Conservation (phyloP, 495 filamentous ascomycete species). For the Penicillium odoratum region DNA sequence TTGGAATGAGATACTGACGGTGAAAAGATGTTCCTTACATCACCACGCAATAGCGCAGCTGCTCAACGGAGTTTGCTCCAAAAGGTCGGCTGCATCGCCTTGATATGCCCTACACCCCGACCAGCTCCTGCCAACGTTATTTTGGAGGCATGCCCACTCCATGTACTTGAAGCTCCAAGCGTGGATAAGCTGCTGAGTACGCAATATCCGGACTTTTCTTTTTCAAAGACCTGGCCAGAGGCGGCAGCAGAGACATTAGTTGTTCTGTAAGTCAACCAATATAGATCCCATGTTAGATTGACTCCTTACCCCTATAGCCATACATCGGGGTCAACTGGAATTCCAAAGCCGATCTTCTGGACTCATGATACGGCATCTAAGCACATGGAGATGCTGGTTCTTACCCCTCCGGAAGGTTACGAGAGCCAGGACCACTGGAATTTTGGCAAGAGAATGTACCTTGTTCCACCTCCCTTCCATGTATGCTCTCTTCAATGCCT, state of each 20-base stretch:
- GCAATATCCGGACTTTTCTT: slow-evolving; percentile 26
- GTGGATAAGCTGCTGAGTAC: slow-evolving; percentile 26
- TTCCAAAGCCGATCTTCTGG: slow-evolving; percentile 40
- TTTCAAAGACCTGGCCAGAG: slow-evolving; percentile 24
- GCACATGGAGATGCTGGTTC: slow-evolving; percentile 15
- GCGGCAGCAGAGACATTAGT: slow-evolving; percentile 27
- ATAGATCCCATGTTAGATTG: too few relatives aligned
- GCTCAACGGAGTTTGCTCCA: slow-evolving; percentile 30
- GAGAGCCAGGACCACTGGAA: slow-evolving; percentile 21
- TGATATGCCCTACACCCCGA: slow-evolving; percentile 22
- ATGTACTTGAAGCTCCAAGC: slow-evolving; percentile 23
- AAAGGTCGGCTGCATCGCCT: slow-evolving; percentile 21
- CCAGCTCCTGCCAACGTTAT: slow-evolving; percentile 23
- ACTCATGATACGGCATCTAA: slow-evolving; percentile 24
- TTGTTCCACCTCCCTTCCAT: slow-evolving; percentile 43
- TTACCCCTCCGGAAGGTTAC: slow-evolving; percentile 22
- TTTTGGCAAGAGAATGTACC: slow-evolving; percentile 31
- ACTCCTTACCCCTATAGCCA: slow-evolving; percentile 12
- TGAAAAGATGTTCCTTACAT: slow-evolving; percentile 33
- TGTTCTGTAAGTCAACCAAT: slow-evolving; percentile 16
- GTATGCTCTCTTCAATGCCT: too few relatives aligned
- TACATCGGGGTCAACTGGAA: slow-evolving; percentile 41
- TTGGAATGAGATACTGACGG: too few relatives aligned
- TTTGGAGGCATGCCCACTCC: slow-evolving; percentile 16
- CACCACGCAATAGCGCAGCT: slow-evolving; percentile 33